Conservation (phyloP, 2,329 filamentous ascomycete genomes). For the Sarocladium oryzae region DNA sequence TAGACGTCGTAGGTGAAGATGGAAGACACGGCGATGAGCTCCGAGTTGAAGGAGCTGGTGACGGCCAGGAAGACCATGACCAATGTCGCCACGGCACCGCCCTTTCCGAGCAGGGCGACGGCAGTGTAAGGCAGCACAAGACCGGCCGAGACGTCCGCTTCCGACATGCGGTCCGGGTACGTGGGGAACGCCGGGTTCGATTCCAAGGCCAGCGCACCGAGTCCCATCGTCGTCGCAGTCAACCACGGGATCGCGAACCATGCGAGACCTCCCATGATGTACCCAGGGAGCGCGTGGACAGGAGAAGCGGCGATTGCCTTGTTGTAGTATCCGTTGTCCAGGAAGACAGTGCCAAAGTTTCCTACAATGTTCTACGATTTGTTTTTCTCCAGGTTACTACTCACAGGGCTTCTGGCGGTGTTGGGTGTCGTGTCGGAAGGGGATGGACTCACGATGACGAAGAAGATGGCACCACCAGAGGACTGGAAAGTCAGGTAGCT, state of each 20-base stretch:
- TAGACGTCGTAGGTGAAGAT: constrained; percentile 87
- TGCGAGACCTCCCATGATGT: constrained; percentile 76
- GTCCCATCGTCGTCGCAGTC: constrained; percentile 80
- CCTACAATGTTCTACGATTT: constrained; percentile 69
- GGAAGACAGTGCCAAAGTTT: constrained; percentile 78
- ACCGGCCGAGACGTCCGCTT: constrained; percentile 72
- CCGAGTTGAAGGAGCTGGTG: constrained; percentile 74
- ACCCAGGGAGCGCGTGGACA: constrained; percentile 79
- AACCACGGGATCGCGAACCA: constrained; percentile 96
- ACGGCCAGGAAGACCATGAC: constrained; percentile 88
- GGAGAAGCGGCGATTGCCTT: constrained; percentile 76
- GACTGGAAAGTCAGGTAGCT: constrained; percentile 68
- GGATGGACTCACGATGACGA: constrained; percentile 51
- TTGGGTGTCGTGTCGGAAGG: not conserved
- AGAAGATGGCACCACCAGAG: constrained; percentile 70
- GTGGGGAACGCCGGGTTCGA: constrained; percentile 65
- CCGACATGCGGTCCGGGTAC: constrained; percentile 64
- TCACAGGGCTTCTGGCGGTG: no score
- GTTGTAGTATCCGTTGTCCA: constrained; percentile 51
- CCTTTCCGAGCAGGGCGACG: constrained; percentile 58
- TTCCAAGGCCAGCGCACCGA: constrained; percentile 75
- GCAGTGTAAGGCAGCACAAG: constrained; percentile 81
- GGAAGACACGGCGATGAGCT: constrained; percentile 80
- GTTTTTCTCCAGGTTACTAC: no score
- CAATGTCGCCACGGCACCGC: constrained; percentile 48